These are phyloP conservation scores for Tuber calosporum DNA, from an alignment of 495 filamentous ascomycete species.

Conservation along the genomic window DNA sequence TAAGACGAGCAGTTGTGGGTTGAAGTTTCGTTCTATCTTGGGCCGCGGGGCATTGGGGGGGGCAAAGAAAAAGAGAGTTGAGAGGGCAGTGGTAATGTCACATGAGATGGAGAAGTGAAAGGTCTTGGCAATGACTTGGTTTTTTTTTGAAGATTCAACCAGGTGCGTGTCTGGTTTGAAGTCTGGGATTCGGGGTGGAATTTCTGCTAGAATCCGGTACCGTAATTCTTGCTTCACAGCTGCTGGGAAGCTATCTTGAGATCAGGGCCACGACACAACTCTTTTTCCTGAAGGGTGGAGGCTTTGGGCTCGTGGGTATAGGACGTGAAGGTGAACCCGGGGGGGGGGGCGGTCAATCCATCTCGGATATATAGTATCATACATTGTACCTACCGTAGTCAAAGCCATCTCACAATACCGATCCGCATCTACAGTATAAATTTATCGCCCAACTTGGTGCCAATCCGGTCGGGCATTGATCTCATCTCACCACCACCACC, in stretches of 20 bases:
- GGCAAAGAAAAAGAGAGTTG: not conserved
- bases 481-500: no score
- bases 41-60: not conserved
- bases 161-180: not conserved
- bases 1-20: constrained; percentile 5
- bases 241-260: not conserved
- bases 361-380: no score
- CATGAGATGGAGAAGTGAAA: not conserved
- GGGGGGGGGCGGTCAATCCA: no score
- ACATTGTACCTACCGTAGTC: no score
- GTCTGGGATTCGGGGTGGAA: not conserved
- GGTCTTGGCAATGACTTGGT: constrained; percentile 3
- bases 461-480: no score
- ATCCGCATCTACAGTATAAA: no score
- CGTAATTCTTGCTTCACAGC: not conserved
- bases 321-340: no score
- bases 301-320: not conserved
- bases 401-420: no score
- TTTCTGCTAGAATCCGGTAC: not conserved
- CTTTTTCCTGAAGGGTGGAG: not conserved
- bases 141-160: not conserved
- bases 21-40: constrained; percentile 14
- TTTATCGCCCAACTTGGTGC: no score
- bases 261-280: not conserved
- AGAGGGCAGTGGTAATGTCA: not conserved